phyloP scores from a whole-genome alignment of 345 rosid genomes.

The Hibiscus trionum region DNA sequence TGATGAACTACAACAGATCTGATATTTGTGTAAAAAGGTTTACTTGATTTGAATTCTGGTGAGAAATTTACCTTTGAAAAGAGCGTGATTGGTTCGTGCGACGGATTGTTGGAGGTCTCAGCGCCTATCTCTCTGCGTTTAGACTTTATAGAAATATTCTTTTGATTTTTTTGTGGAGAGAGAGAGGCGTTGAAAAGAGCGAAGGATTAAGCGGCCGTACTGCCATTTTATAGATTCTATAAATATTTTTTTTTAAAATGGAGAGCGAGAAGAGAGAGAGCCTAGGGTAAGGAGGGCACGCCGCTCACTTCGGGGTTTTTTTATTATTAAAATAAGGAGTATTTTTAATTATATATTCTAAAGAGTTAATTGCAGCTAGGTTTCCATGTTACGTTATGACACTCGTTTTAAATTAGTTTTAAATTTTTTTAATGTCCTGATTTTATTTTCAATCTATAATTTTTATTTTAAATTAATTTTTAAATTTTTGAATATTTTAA shows the following conservation, averaged over 20 bases:
- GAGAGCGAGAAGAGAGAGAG: background rate
- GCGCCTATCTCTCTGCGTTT: background rate
- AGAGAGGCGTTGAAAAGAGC: background rate
- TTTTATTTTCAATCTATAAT: too few species aligned
- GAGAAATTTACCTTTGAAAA: background rate
- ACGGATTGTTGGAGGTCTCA: background rate
- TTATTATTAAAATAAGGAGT: too few species aligned
- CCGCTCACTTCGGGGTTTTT: too few species aligned
- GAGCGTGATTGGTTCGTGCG: background rate
- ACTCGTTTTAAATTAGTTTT: too few species aligned
- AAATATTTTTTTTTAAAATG: too few species aligned
- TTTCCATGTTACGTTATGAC: too few species aligned
- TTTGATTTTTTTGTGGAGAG: background rate
- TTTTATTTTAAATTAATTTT: too few species aligned
- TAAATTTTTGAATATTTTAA: too few species aligned
- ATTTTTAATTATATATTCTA: too few species aligned
- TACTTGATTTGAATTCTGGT: background rate
- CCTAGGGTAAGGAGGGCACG: background rate
- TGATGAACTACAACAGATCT: slow-evolving; percentile 7
- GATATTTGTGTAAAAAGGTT: background rate
- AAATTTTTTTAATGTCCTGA: too few species aligned
- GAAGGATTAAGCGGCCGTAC: background rate
- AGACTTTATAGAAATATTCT: background rate
- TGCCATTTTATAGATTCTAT: background rate
- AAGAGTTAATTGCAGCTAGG: too few species aligned